Conservation (phyloP, 83 land plant species). For the Picea abies region DNA sequence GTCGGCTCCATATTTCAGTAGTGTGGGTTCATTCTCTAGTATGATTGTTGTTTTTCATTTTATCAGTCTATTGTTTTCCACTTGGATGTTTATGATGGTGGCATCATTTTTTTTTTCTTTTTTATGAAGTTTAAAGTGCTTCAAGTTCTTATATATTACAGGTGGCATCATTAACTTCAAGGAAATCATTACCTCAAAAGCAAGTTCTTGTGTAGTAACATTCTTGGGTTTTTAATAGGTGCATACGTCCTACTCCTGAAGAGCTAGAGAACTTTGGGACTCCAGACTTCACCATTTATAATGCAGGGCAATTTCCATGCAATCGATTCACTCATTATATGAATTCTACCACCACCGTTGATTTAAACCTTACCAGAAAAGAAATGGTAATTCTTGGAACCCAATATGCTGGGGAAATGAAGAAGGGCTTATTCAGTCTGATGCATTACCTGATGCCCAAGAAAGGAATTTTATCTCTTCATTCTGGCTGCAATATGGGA, state of each 20-base stretch:
- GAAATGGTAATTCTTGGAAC: slow-evolving; percentile 29
- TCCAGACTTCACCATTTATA: too few species aligned
- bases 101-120: too few species aligned
- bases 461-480: slow-evolving; percentile 28
- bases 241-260: slow-evolving; percentile 30
- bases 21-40: neutral
- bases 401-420: slow-evolving; percentile 34
- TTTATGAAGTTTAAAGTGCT: too few species aligned
- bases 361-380: too few species aligned
- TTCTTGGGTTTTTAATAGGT: slow-evolving; percentile 15
- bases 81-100: too few species aligned
- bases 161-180: too few species aligned
- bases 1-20: neutral
- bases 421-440: slow-evolving; percentile 31
- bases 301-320: too few species aligned
- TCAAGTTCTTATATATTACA: too few species aligned
- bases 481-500: slow-evolving; percentile 37
- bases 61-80: neutral
- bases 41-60: neutral
- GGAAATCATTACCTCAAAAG: too few species aligned
- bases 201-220: neutral
- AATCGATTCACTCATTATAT: too few species aligned
- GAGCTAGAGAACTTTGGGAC: slow-evolving; percentile 30
- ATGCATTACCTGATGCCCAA: slow-evolving; percentile 36
- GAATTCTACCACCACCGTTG: too few species aligned